Percentiles rank a stretch among this genome's conserved stretches.
Conservation (phyloP, 139 green algal genomes). For the Zygnema cylindricum region DNA sequence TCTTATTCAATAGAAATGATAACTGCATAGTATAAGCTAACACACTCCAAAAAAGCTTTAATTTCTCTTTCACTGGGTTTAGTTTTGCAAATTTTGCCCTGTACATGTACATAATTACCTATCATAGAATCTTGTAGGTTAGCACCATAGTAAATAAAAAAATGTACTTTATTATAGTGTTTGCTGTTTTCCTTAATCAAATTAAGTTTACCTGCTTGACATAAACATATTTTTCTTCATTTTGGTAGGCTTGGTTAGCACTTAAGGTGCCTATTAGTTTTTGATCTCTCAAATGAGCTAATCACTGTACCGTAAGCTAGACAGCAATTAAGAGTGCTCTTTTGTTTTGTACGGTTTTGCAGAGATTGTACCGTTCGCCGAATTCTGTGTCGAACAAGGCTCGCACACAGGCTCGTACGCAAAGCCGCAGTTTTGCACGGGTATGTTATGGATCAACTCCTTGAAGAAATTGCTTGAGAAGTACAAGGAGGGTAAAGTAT, state of each 20-base stretch:
- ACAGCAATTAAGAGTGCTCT: not conserved
- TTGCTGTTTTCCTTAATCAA: not conserved
- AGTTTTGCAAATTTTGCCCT: too few relatives aligned
- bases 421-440: not conserved
- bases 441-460: too few relatives aligned
- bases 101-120: too few relatives aligned
- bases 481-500: too few relatives aligned
- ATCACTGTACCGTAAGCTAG: not conserved
- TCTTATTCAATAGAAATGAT: too few relatives aligned
- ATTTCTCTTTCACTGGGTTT: too few relatives aligned
- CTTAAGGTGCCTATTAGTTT: not conserved
- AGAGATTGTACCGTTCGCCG: constrained; percentile 37
- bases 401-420: constrained; percentile 11
- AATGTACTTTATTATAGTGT: not conserved
- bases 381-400: constrained; percentile 32
- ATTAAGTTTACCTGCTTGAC: not conserved
- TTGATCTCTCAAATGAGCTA: not conserved
- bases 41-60: too few relatives aligned
- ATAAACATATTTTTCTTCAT: not conserved
- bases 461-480: too few relatives aligned
- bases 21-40: too few relatives aligned
- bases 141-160: too few relatives aligned
- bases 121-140: too few relatives aligned
- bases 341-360: not conserved
- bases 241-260: not conserved